These are phyloP conservation scores for Myxozyma nipponensis DNA, from an alignment of 805 yeast species.

Conservation along the genomic window DNA sequence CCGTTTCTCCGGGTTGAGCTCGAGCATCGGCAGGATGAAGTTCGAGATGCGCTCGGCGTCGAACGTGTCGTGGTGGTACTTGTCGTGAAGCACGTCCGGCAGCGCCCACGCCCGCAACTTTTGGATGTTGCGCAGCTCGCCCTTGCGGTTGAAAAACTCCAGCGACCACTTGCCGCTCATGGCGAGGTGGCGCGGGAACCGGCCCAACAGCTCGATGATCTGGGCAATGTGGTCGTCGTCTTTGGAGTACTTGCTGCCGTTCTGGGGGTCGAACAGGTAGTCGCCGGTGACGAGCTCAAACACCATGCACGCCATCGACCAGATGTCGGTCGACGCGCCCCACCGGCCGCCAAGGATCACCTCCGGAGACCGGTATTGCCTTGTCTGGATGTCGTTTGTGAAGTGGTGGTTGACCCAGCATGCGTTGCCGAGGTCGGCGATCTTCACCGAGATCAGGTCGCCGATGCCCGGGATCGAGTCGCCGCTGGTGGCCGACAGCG, in stretches of 20 bases:
- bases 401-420: constrained; percentile 78
- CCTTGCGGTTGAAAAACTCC: constrained; percentile 60
- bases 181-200: constrained; percentile 56
- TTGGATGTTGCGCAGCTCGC: constrained; percentile 71
- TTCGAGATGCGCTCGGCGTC: constrained; percentile 73
- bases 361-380: constrained; percentile 93
- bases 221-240: constrained; percentile 98
- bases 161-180: constrained; percentile 58
- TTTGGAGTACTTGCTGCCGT: constrained; percentile 57
- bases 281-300: constrained; percentile 94
- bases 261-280: constrained; percentile 83
- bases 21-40: constrained; percentile 79
- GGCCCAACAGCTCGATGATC: constrained; percentile 76
- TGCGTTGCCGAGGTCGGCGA: constrained; percentile 92
- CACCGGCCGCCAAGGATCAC: constrained; percentile 73
- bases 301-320: constrained; percentile 91
- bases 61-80: constrained; percentile 65
- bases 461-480: constrained; percentile 11
- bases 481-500: constrained; percentile 3
- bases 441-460: constrained; percentile 69
- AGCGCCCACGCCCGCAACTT: constrained; percentile 89
- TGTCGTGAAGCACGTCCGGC: constrained; percentile 73
- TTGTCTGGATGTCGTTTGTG: constrained; percentile 84
- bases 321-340: constrained; percentile 94
- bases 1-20: constrained; percentile 69